Percentiles rank a stretch among this genome's conserved stretches.
phyloP scores from a whole-genome alignment of 1,284 basidiomycete species.

The Pseudozyma pruni region DNA sequence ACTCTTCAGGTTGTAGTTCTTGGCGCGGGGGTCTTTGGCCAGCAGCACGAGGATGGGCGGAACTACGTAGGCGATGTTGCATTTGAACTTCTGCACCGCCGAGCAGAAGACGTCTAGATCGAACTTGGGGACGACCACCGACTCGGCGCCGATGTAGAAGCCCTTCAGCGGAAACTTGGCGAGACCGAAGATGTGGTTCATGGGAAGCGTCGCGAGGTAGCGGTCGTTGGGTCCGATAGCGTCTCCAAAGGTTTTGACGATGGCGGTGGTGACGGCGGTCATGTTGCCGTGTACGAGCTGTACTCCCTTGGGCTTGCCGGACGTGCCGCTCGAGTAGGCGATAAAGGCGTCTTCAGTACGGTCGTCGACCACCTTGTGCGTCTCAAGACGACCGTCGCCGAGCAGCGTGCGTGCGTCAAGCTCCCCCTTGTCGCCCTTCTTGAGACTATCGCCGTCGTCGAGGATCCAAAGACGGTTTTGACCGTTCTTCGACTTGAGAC shows the following conservation, averaged over 20 bases:
- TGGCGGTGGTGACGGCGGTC: conserved; percentile 46
- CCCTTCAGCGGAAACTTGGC: conserved; percentile 75
- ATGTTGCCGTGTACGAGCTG: conserved; percentile 63
- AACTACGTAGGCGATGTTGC: conserved; percentile 77
- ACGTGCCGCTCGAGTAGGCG: conserved; percentile 63
- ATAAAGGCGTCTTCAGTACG: conserved; percentile 52
- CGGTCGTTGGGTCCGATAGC: conserved; percentile 45
- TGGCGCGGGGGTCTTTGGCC: conserved; percentile 79
- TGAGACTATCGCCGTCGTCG: conserved; percentile 57
- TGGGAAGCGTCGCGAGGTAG: conserved; percentile 55
- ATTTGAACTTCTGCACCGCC: conserved; percentile 75
- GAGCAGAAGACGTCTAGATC: conserved; percentile 78
- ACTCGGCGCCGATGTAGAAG: conserved; percentile 73
- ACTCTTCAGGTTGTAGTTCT: conserved; percentile 77
- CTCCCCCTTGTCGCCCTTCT: conserved; percentile 48
- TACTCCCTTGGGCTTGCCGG: conserved; percentile 65
- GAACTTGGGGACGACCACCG: conserved; percentile 79
- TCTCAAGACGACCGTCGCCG: conserved; percentile 32
- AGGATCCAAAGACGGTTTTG: conserved; percentile 59
- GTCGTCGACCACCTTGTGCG: conserved; percentile 47
- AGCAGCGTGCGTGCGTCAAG: conserved; percentile 47
- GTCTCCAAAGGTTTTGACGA: conserved; percentile 27
- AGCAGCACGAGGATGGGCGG: conserved; percentile 84
- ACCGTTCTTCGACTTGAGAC: conserved; percentile 36
- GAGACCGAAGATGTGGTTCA: conserved; percentile 69